Conservation (phyloP, 192 early-diverging fungal species). For the Backusella liffmaniae region DNA sequence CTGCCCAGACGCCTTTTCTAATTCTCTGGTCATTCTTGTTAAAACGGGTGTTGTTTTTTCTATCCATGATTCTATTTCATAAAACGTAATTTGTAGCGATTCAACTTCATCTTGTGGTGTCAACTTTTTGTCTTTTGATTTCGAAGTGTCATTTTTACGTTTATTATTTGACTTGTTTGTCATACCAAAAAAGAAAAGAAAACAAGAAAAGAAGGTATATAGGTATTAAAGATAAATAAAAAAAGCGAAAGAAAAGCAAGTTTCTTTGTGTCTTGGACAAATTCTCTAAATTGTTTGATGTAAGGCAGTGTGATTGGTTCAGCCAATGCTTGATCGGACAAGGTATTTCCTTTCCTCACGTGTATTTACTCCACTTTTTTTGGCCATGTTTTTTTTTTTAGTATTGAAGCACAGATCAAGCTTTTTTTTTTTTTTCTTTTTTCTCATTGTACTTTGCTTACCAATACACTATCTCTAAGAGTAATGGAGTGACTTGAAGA, state of each 20-base stretch:
- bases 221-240: background rate
- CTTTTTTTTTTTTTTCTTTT: background rate
- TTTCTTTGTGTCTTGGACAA: background rate
- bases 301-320: background rate
- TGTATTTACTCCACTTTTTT: background rate
- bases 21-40: slow-evolving; percentile 39
- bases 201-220: background rate
- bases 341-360: background rate
- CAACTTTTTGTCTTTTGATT: slow-evolving; percentile 10
- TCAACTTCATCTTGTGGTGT: slow-evolving; percentile 36
- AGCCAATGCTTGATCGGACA: background rate
- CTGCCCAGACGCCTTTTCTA: slow-evolving; percentile 35
- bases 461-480: background rate
- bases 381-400: too few species aligned
- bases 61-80: slow-evolving; percentile 44
- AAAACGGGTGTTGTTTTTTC: slow-evolving; percentile 37
- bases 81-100: slow-evolving; percentile 42
- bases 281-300: background rate
- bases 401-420: background rate
- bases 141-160: background rate
- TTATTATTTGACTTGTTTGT: background rate
- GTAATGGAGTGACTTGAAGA: too few species aligned
- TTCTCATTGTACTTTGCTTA: background rate
- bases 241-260: background rate
- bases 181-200: background rate